A percentile compares a stretch with the other conserved stretches of the same genome.
phyloP scores from a whole-genome alignment of 805 yeast genomes.

The Grigorovia jiainica region DNA sequence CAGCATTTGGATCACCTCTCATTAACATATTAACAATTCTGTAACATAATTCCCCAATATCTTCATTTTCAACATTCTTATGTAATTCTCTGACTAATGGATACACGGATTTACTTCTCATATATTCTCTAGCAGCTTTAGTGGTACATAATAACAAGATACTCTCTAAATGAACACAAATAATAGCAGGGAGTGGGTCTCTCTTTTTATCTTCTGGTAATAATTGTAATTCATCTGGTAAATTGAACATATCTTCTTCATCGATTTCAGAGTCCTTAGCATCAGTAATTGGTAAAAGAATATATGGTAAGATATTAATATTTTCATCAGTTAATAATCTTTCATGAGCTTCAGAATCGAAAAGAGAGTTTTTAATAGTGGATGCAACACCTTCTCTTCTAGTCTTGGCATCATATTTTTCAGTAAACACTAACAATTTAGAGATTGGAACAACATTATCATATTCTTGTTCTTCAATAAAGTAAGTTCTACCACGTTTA shows the following conservation, averaged over 20 bases:
- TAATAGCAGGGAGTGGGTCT: slow-evolving; percentile 60
- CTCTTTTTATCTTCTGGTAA: slow-evolving; percentile 65
- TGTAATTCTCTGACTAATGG: slow-evolving; percentile 82
- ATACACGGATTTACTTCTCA: slow-evolving; percentile 78
- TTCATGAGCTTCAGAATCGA: slow-evolving; percentile 64
- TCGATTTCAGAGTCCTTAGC: slow-evolving; percentile 62
- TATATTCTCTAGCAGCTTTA: slow-evolving; percentile 56
- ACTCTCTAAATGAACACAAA: slow-evolving; percentile 69
- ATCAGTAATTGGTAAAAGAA: slow-evolving; percentile 71
- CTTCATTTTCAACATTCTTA: slow-evolving; percentile 40
- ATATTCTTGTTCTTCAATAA: slow-evolving; percentile 60
- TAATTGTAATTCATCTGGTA: slow-evolving; percentile 83
- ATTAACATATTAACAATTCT: slow-evolving; percentile 80
- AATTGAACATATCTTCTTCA: slow-evolving; percentile 75
- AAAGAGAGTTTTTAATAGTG: slow-evolving; percentile 80
- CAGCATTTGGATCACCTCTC: slow-evolving; percentile 68
- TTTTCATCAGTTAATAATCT: slow-evolving; percentile 47
- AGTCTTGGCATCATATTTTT: slow-evolving; percentile 61
- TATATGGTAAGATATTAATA: slow-evolving; percentile 71
- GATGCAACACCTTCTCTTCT: slow-evolving; percentile 92
- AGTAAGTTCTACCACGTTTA: slow-evolving; percentile 63
- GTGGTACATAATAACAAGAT: slow-evolving; percentile 73
- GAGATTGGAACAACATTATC: slow-evolving; percentile 72
- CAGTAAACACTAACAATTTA: slow-evolving; percentile 76
- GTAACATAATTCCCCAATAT: slow-evolving; percentile 63